Evolutionary conservation across 352 stramenopile species (phyloP).

Genomic region (Albugo laibachii): DNA sequence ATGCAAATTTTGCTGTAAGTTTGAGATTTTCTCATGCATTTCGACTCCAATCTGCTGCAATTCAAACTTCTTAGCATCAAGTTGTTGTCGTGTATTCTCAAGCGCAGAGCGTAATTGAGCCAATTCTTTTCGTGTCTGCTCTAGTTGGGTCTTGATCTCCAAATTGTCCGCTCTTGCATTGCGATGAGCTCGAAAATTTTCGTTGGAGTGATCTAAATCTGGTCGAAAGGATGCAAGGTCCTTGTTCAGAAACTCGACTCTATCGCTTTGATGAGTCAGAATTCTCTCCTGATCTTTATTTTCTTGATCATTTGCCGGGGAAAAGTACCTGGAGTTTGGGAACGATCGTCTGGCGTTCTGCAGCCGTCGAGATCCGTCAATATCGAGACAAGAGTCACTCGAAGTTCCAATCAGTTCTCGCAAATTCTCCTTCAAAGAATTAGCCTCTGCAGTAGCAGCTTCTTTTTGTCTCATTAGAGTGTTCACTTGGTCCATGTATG

Average conservation of each 20-base stretch:
- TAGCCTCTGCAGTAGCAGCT: too few relatives aligned
- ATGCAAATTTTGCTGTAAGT: slow-evolving; percentile 3
- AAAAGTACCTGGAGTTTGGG: too few relatives aligned
- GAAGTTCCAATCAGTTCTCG: not conserved
- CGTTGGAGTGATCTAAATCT: slow-evolving; percentile 12
- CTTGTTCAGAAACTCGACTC: slow-evolving; percentile 12
- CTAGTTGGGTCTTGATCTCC: too few relatives aligned
- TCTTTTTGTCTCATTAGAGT: too few relatives aligned
- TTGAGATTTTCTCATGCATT: too few relatives aligned
- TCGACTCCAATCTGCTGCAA: not conserved
- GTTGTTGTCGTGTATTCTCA: not conserved
- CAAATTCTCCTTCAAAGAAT: too few relatives aligned
- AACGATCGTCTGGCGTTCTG: slow-evolving; percentile 10
- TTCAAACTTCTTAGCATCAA: not conserved
- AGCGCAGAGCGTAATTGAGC: too few relatives aligned
- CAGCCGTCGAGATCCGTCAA: slow-evolving; percentile 4
- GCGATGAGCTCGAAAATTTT: slow-evolving; percentile 14
- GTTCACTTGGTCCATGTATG: too few relatives aligned
- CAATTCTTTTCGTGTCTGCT: too few relatives aligned
- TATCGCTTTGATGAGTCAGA: slow-evolving; percentile 13
- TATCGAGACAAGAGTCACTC: slow-evolving; percentile 9
- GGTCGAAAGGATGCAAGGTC: slow-evolving; percentile 16
- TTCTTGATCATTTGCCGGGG: too few relatives aligned
- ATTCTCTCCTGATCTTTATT: slow-evolving; percentile 21
- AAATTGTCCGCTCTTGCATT: slow-evolving; percentile 26